Evolutionary conservation across 495 filamentous ascomycete genomes (phyloP).

Genomic region (Xylaria acuta): DNA sequence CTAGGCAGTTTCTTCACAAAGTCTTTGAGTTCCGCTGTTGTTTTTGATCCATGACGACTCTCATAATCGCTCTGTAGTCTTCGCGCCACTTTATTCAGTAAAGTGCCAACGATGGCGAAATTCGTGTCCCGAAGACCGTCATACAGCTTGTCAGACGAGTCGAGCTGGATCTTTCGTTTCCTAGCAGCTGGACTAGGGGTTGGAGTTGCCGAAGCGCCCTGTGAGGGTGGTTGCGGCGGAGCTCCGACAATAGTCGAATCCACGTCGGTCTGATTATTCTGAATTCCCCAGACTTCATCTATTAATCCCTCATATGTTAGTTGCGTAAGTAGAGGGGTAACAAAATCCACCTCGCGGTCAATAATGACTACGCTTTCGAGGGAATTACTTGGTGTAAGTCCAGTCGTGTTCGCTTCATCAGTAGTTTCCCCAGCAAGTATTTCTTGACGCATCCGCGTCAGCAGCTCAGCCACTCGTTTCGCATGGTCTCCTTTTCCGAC

Average conservation of each 20-base stretch:
- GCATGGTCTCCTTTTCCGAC: conserved; percentile 96
- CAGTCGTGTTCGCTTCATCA: conserved; percentile 63
- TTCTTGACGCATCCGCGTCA: conserved; percentile 94
- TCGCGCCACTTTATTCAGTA: conserved; percentile 89
- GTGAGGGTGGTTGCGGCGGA: conserved; percentile 60
- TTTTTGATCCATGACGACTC: conserved; percentile 85
- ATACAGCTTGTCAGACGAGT: conserved; percentile 89
- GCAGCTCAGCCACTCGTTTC: conserved; percentile 82
- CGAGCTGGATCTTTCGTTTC: conserved; percentile 90
- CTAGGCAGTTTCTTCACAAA: conserved; percentile 91
- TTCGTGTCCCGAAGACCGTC: conserved; percentile 89
- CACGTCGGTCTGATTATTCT: conserved; percentile 89
- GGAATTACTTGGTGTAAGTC: conserved; percentile 82
- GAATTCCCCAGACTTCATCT: conserved; percentile 91
- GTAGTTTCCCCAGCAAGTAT: conserved; percentile 79
- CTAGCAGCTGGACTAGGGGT: conserved; percentile 50
- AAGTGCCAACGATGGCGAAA: conserved; percentile 88
- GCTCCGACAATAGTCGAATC: conserved; percentile 88
- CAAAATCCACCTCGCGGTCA: conserved; percentile 92
- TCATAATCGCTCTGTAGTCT: conserved; percentile 89
- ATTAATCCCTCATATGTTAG: conserved; percentile 96
- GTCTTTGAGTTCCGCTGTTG: conserved; percentile 84
- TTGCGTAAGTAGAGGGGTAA: conserved; percentile 89
- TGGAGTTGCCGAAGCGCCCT: conserved; percentile 55
- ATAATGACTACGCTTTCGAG: conserved; percentile 93